Evolutionary conservation across 345 rosid genomes (phyloP), one percentile per base, ranked within the genome.

Genomic region (Populus ilicifolia): DNA sequence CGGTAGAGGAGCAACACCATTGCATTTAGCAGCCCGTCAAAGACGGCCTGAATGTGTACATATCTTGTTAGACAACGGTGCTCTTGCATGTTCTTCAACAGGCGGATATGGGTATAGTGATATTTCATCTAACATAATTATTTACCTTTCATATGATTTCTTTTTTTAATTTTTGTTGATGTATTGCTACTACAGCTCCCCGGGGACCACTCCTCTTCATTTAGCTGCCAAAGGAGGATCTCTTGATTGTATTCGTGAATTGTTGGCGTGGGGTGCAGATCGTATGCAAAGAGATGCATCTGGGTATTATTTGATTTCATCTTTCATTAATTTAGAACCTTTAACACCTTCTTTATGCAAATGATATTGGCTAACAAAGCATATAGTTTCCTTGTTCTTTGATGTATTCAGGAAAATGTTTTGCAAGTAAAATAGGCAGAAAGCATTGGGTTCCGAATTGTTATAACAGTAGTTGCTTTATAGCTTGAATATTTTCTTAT

Each of bases 251-350:
- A 88, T 91, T 44, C 92, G 97, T 3, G 91, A 88, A 41, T 84
- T 96, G 86, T 89, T 96, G 78, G 98, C 98, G 8, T 94, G 98
- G 97, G 98, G 98, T 72, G 98, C 98, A 18, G 97, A 96, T 89
- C 97, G 99, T 76, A 87, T 84, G 82, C 98, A 92, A 67, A 86
- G 97, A 92, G 99, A 96, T 79, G 87, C 90, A 67, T 89, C 94
- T 62, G 99, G 99, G 99, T 94, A 89, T 66, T 13, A 67, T 18
- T 65, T 27, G 69, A 35, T 65, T 27, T 20, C 11, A 33, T 65
- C 23, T 21, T 16, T 35, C 5, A 21, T 65, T 30, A 65, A 33
- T 29, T 29, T 65, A 18, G 69, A 65, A 33, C 29, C 64, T 59
- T 4, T 23, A 59, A 23, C 29, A 23, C 44, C 6, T 38, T 29